Evolutionary conservation across 2,329 filamentous ascomycete genomes (phyloP), one percentile per base, ranked within the genome.

Genomic region (Aspergillus sp.): DNA sequence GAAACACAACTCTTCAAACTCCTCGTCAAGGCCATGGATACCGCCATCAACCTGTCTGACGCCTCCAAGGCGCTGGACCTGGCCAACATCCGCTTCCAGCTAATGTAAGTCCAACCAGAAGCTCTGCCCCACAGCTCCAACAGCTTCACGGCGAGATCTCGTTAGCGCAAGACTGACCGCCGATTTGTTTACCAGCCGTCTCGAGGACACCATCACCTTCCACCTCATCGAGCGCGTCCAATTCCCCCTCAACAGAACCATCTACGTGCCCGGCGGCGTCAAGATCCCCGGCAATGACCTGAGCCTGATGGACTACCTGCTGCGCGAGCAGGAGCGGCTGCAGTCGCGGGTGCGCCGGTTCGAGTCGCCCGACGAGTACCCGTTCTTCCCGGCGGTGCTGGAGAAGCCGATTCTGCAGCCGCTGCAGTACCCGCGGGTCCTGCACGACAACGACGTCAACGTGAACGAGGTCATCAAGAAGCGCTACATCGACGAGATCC

Each of bases 131-230:
- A 12, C 4, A 26, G 25, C 10, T 26, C 5, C 26, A 4, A 13
- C 14, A 13, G 6, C 26, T 15, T n/a, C 13, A 14, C 12, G 25
- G 35, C 20, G 33, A 34, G 15, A 39, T 32, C 46, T 28, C 38
- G 24, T 37, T 34, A 35, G 30, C 26, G 15, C 22, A 38, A 13
- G 19, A 29, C 24, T 26, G 10, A 14, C 25, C 13, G 8, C 10
- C 25, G 13, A 26, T 12, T 2, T 26, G 12, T 11, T 26, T 15
- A 24, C 13, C 52, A 98, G 91, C 53, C 91, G 91, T 13, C 74
- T 96, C 12, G 91, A 98, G 67, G 91, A 98, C 57, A 96, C 89
- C 40, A 96, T 98, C 55, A 93, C 85, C 45, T 95, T 93, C 63
- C 83, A 94, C 63, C 71, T 98, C 24, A 96, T 96, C 53, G 91